Evolutionary conservation across 2,329 filamentous ascomycete species (phyloP).

Genomic region (Penicillium hordei): DNA sequence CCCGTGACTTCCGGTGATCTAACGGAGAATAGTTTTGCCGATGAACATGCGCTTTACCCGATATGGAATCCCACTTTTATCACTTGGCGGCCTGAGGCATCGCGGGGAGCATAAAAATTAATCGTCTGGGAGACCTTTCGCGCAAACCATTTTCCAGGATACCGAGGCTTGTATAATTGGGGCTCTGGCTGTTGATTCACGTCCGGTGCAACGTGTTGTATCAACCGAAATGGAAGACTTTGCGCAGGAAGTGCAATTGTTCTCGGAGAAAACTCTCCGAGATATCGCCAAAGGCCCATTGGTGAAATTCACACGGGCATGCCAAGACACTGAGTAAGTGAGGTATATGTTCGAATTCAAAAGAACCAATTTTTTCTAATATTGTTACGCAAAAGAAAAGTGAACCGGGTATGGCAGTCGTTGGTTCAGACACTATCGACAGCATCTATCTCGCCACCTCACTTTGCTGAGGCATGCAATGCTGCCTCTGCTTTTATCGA

Average conservation of each 20-base stretch:
- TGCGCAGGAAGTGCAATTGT: conserved; percentile 35
- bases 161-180: conserved; percentile 17
- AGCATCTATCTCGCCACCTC: conserved; percentile 38
- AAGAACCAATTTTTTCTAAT: conserved; percentile 5
- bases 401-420: conserved; percentile 40
- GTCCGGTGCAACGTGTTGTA: conserved; percentile 12
- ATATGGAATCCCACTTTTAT: conserved; percentile 26
- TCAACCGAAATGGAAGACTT: conserved; percentile 34
- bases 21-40: conserved; percentile 28
- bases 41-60: conserved; percentile 16
- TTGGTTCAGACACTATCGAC: conserved; percentile 44
- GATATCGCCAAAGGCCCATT: conserved; percentile 39
- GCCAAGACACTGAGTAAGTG: conserved; percentile 36
- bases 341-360: neutral
- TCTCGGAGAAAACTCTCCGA: conserved; percentile 36
- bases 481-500: conserved; percentile 47
- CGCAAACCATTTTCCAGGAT: conserved; percentile 1
- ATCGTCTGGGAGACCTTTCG: conserved; percentile 10
- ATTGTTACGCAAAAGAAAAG: conserved; percentile 26
- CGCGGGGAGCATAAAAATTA: conserved; percentile 29
- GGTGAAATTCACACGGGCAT: conserved; percentile 34
- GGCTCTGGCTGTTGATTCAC: conserved; percentile 24
- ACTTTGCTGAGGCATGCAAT: conserved; percentile 47
- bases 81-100: conserved; percentile 19
- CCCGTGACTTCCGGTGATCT: conserved; percentile 31